Conservation (phyloP, 306 rosid species). For the Citrullus mucosospermus region DNA sequence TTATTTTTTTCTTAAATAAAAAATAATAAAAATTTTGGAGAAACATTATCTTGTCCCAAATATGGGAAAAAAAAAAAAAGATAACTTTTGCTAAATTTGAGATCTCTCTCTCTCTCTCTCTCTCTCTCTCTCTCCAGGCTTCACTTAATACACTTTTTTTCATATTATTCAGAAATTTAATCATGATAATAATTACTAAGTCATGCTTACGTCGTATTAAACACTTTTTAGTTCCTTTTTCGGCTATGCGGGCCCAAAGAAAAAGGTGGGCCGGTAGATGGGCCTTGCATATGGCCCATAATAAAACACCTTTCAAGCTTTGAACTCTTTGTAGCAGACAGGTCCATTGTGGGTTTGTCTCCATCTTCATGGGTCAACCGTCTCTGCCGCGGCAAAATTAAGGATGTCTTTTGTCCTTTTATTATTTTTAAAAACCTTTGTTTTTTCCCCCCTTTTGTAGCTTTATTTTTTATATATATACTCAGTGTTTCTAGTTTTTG, state of each 20-base stretch:
- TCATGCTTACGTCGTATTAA: conserved; percentile 3
- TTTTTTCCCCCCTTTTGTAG: background rate
- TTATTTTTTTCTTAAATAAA: background rate
- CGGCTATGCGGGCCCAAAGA: background rate
- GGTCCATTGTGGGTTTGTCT: background rate
- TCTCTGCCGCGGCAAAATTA: conserved; percentile 5
- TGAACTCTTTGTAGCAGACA: conserved; percentile 1
- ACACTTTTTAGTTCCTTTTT: background rate
- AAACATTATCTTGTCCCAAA: background rate
- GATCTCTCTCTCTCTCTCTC: background rate
- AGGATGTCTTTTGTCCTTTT: background rate
- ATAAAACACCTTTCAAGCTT: background rate
- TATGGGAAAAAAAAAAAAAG: background rate
- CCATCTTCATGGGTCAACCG: background rate
- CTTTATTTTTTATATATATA: background rate
- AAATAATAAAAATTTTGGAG: background rate
- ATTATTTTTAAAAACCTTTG: background rate
- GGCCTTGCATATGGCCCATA: conserved; percentile 4
- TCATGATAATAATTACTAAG: background rate
- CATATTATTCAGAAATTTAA: background rate
- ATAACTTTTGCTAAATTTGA: background rate
- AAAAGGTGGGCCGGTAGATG: background rate
- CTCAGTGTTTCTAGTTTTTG: background rate
- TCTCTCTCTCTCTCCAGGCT: background rate
- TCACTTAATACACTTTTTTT: background rate